Evolutionary conservation across 2,329 filamentous ascomycete genomes (phyloP), one percentile per base, ranked within the genome.

Genomic region (Triangularia verruculosa): DNA sequence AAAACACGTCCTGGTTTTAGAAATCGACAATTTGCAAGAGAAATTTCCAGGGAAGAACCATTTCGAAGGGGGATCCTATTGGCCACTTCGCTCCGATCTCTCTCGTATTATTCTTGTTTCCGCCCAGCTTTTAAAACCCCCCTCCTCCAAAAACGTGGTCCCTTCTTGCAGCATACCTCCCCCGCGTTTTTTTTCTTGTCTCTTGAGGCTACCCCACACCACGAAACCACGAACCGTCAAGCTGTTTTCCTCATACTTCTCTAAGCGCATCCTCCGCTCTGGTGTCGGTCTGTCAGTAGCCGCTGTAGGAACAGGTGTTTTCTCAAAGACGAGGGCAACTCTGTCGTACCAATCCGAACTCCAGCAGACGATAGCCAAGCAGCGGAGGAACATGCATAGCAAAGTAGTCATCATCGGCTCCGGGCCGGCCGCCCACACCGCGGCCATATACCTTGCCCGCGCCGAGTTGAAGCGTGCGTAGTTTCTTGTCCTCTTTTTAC

Each of bases 401-500:
- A 95, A 94, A 79, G 89, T 97, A 73, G 91, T 97, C 75, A 92
- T 93, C 74, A 90, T 92, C 80, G 93, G 95, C 82, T 99, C 95
- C 67, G 95, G 95, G 82, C 95, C 95, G 68, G 95, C 93, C 71
- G 95, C 93, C 79, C 95, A 99, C 82, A 99, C 95, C 55, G 95
- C 95, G 67, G 95, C 95, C 77, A 88, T 99, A 76, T 99, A 99
- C 80, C 89, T 97, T 72, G 90, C 93, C 56, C 90, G 95, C 75
- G 95, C 95, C 66, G 94, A 99, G 77, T 81, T 99, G 75, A 91
- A 96, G 79, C 95, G 85, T 88, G 74, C 76, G 83, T 78, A 20
- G 20, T 28, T 17, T 59, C 15, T 57, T 43, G 25, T 15, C 57
- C n/a, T n/a, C n/a, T n/a, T 17, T 27, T 53, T 4, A 15, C 51